Evolutionary conservation across 495 filamentous ascomycete species (phyloP).

Genomic region (Cercophora scortea): DNA sequence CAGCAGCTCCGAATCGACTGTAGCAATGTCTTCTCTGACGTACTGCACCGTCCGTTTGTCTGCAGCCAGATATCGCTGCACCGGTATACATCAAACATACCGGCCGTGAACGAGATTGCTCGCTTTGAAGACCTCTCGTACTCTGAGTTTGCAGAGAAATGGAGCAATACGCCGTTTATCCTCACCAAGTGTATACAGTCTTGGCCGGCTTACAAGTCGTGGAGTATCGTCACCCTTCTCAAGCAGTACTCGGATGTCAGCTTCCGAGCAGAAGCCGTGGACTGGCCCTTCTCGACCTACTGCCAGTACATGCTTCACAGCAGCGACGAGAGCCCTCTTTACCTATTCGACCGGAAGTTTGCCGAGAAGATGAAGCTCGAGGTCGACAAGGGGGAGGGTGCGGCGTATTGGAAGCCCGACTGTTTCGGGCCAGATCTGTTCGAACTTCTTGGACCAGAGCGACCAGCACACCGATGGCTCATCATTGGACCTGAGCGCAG

Average conservation of each 20-base stretch:
- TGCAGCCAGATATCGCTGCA: constrained; percentile 68
- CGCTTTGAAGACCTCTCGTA: constrained; percentile 60
- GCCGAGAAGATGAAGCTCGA: constrained; percentile 76
- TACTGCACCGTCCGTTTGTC: constrained; percentile 83
- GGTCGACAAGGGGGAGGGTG: constrained; percentile 46
- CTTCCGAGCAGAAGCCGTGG: constrained; percentile 89
- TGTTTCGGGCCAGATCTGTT: constrained; percentile 91
- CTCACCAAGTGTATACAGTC: constrained; percentile 72
- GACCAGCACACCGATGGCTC: constrained; percentile 87
- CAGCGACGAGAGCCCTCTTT: constrained; percentile 82
- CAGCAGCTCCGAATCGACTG: constrained; percentile 52
- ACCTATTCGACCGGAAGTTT: constrained; percentile 84
- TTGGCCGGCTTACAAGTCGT: constrained; percentile 74
- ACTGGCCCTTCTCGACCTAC: constrained; percentile 80
- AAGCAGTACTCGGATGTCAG: constrained; percentile 52
- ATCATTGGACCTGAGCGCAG: constrained; percentile 86
- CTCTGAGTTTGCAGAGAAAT: constrained; percentile 64
- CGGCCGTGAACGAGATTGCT: constrained; percentile 60
- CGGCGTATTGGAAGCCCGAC: constrained; percentile 72
- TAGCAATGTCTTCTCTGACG: constrained; percentile 80
- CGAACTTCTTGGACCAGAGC: constrained; percentile 64
- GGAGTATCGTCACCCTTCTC: constrained; percentile 61
- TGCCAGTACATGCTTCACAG: constrained; percentile 76
- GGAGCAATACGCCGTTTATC: constrained; percentile 82
- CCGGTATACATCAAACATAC: constrained; percentile 65